A percentile compares a stretch with the other conserved stretches of the same genome.
phyloP scores from a whole-genome alignment of 345 rosid genomes.

The Laguncularia racemosa region DNA sequence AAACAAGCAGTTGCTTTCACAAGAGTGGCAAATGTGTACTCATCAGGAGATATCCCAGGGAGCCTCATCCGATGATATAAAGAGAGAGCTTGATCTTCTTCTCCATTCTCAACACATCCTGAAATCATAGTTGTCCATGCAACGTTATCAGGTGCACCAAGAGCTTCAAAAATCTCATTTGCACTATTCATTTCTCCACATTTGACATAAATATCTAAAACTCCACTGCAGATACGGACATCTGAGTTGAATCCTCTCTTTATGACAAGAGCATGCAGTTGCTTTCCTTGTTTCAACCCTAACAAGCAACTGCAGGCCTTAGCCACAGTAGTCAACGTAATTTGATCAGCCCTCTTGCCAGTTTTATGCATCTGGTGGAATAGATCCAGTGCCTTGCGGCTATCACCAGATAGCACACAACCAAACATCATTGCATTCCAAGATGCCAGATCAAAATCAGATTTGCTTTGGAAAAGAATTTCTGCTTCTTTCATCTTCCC shows the following conservation, averaged over 20 bases:
- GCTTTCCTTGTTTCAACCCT: conserved; percentile 34
- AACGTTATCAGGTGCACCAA: conserved; percentile 40
- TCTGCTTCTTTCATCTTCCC: conserved; percentile 46
- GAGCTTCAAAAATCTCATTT: conserved; percentile 23
- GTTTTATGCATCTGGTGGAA: conserved; percentile 31
- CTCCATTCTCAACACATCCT: conserved; percentile 52
- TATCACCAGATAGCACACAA: conserved; percentile 25
- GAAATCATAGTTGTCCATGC: conserved; percentile 60
- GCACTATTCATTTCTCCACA: conserved; percentile 46
- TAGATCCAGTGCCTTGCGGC: conserved; percentile 36
- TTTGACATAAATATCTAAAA: conserved; percentile 50
- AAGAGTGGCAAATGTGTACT: conserved; percentile 47
- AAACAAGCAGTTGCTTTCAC: conserved; percentile 45
- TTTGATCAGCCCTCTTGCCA: conserved; percentile 37
- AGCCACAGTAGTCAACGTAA: conserved; percentile 36
- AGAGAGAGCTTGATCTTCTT: conserved; percentile 34
- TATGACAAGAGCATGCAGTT: conserved; percentile 39
- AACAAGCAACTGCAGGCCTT: conserved; percentile 45
- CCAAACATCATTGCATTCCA: conserved; percentile 61
- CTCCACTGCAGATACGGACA: conserved; percentile 41
- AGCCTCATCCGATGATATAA: conserved; percentile 47
- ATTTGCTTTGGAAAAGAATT: conserved; percentile 24
- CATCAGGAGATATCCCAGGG: conserved; percentile 41
- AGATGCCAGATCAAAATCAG: conserved; percentile 34
- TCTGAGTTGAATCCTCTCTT: conserved; percentile 39